Percentiles rank a stretch among this genome's conserved stretches.
These are phyloP conservation scores for Candida germanica DNA, from an alignment of 805 yeast genomes.

Conservation along the genomic window DNA sequence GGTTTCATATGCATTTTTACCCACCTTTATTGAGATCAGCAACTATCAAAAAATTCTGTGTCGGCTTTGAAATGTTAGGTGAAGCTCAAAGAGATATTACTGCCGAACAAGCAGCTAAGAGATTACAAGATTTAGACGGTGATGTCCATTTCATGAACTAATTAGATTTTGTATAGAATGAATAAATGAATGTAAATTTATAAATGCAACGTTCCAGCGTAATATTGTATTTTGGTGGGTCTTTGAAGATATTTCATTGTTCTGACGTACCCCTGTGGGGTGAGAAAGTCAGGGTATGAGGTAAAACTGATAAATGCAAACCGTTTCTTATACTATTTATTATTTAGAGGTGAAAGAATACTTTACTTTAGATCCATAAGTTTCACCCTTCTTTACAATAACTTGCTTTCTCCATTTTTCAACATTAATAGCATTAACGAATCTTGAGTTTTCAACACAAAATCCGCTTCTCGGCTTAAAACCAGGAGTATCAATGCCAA, in stretches of 20 bases:
- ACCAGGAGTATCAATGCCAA: conserved; percentile 39
- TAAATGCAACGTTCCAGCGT: too few relatives aligned
- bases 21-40: conserved; percentile 76
- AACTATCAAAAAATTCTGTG: conserved; percentile 70
- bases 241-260: too few relatives aligned
- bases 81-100: conserved; percentile 72
- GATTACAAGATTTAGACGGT: conserved; percentile 44
- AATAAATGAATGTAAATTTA: too few relatives aligned
- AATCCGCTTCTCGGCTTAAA: conserved; percentile 48
- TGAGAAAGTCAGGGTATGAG: too few relatives aligned
- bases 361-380: conserved; percentile 49
- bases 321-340: too few relatives aligned
- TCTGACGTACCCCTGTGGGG: too few relatives aligned
- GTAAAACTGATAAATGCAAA: too few relatives aligned
- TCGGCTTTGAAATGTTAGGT: conserved; percentile 67
- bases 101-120: conserved; percentile 61
- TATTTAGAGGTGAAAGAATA: conserved; percentile 17
- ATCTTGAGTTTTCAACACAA: conserved; percentile 62
- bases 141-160: conserved; percentile 30
- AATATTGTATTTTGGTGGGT: too few relatives aligned
- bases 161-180: conserved; percentile 2
- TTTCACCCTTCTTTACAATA: conserved; percentile 42
- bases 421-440: conserved; percentile 50
- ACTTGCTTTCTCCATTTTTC: conserved; percentile 50
- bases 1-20: conserved; percentile 74